A percentile compares a stretch with the other conserved stretches of the same genome.
phyloP scores from a whole-genome alignment of 257 asterid species.

The Lycium ferocissimum region DNA sequence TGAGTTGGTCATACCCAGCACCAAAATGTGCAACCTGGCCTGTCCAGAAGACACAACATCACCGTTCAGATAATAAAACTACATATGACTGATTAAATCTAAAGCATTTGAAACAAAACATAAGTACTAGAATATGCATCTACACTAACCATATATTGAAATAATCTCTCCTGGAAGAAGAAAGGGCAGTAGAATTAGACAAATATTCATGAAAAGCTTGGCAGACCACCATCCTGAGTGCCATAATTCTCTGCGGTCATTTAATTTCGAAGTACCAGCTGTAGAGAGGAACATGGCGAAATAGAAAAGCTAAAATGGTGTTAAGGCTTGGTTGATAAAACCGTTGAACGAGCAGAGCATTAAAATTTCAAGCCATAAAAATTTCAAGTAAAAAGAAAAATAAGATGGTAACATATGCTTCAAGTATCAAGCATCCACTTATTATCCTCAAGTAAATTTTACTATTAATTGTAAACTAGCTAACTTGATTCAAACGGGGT shows the following conservation, averaged over 20 bases:
- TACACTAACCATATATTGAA: conserved; percentile 49
- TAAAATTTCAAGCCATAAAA: background rate
- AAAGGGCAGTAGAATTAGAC: conserved; percentile 47
- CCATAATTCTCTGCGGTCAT: conserved; percentile 51
- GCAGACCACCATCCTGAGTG: conserved; percentile 65
- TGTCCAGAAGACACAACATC: conserved; percentile 35
- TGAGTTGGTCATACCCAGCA: conserved; percentile 49
- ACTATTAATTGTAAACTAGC: background rate
- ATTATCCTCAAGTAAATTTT: background rate
- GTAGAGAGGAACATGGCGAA: conserved; percentile 58
- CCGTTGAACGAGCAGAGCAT: too few relatives aligned
- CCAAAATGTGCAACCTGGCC: conserved; percentile 64
- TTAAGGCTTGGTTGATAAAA: conserved; percentile 36
- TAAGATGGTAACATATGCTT: background rate
- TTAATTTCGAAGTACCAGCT: conserved; percentile 55
- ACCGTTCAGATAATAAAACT: background rate
- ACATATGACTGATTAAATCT: background rate
- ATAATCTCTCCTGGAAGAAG: conserved; percentile 47
- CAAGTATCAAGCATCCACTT: background rate
- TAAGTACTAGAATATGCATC: background rate
- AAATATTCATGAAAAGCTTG: conserved; percentile 47
- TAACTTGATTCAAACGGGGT: background rate
- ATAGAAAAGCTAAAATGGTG: conserved; percentile 48
- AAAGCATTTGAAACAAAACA: background rate
- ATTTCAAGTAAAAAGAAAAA: background rate